These are phyloP conservation scores for Inonotus hispidus DNA, from an alignment of 1,284 basidiomycete species.

Conservation along the genomic window DNA sequence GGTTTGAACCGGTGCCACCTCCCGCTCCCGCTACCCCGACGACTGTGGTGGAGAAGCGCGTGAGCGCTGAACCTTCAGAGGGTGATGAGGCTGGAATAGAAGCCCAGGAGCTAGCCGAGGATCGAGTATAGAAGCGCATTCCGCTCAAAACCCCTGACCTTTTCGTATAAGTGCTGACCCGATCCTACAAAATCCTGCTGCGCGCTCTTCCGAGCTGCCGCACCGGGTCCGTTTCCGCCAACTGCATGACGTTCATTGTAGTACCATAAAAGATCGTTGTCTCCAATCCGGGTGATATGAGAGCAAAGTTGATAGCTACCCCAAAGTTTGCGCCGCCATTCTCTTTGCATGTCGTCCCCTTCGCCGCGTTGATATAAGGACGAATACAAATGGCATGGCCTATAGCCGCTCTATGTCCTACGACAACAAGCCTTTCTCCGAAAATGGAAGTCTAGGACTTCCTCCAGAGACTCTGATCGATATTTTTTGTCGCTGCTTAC, in stretches of 20 bases:
- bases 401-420: not conserved
- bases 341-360: not conserved
- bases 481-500: not conserved
- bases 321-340: not conserved
- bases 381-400: not conserved
- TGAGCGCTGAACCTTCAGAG: not conserved
- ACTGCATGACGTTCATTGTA: not conserved
- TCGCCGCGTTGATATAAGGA: not conserved
- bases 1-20: slow-evolving; percentile 31
- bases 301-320: too few relatives aligned
- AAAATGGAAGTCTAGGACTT: not conserved
- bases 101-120: slow-evolving; percentile 2
- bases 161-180: not conserved
- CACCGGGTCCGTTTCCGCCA: not conserved
- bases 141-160: not conserved
- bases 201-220: not conserved
- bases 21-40: not conserved
- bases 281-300: too few relatives aligned
- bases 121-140: not conserved
- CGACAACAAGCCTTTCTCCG: not conserved
- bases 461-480: not conserved
- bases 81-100: not conserved
- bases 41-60: not conserved
- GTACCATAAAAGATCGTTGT: too few relatives aligned
- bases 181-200: not conserved